Conservation (phyloP, 257 asterid species). For the Solanum piurae region DNA sequence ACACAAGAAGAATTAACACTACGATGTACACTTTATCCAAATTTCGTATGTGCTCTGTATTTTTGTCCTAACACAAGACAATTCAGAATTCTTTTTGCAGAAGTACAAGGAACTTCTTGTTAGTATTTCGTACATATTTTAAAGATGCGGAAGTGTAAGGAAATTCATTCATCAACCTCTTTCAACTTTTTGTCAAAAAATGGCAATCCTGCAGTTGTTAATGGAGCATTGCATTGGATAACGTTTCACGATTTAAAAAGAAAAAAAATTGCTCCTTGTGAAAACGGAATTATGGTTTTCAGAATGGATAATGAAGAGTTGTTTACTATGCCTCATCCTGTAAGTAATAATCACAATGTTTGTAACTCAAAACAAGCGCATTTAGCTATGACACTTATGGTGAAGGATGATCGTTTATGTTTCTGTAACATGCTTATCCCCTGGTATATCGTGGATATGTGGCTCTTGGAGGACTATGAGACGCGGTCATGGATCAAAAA, state of each 20-base stretch:
- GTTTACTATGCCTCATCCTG: not conserved
- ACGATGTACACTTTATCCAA: not conserved
- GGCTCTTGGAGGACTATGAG: not conserved
- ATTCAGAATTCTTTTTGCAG: not conserved
- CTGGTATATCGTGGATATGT: not conserved
- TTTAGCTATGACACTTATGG: not conserved
- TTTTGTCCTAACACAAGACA: not conserved
- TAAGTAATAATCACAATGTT: not conserved
- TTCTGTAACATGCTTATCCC: not conserved
- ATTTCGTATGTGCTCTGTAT: not conserved
- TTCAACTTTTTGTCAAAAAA: not conserved
- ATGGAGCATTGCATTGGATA: not conserved
- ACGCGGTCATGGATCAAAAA: not conserved
- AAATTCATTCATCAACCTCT: not conserved
- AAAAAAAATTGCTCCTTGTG: not conserved
- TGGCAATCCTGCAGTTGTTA: not conserved
- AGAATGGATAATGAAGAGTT: not conserved
- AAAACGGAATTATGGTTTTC: not conserved
- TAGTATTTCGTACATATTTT: not conserved
- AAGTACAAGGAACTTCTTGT: not conserved
- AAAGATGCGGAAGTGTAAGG: not conserved
- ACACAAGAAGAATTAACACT: not conserved
- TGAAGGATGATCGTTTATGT: not conserved
- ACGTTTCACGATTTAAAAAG: not conserved
- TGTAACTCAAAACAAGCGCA: not conserved